A percentile compares a stretch with the other conserved stretches of the same genome.
These are phyloP conservation scores for Fusarium mexicanum DNA, from an alignment of 2,329 filamentous ascomycete species.

Conservation along the genomic window DNA sequence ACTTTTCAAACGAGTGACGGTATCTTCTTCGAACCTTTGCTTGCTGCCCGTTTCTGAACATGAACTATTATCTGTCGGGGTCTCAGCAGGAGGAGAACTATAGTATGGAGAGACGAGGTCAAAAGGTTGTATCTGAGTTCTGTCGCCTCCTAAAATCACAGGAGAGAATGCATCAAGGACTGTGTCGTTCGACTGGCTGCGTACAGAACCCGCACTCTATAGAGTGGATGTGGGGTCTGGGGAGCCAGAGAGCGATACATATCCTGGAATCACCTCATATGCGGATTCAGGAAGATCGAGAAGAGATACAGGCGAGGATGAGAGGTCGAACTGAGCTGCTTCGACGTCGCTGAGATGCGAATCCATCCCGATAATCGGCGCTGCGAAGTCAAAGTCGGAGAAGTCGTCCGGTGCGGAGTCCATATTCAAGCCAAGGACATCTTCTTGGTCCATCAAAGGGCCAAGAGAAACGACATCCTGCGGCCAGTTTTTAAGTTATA, in stretches of 20 bases:
- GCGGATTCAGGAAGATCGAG: background rate
- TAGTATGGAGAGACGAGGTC: background rate
- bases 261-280: background rate
- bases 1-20: constrained; percentile 18
- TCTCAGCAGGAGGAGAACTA: background rate
- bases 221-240: constrained; percentile 11
- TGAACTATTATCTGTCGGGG: background rate
- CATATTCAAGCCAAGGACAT: background rate
- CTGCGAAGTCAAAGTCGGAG: background rate
- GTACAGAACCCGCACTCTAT: constrained; percentile 21
- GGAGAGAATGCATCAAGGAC: background rate
- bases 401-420: background rate
- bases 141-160: background rate
- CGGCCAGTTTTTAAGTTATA: no score
- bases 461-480: constrained; percentile 5
- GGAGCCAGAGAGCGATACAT: background rate
- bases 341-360: background rate
- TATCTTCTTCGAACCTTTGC: constrained; percentile 17
- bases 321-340: background rate
- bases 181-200: background rate
- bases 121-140: background rate
- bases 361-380: background rate
- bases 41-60: background rate
- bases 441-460: background rate
- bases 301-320: background rate